These are phyloP conservation scores for Suillus plorans DNA, from an alignment of 768 basidiomycete species.

Conservation along the genomic window DNA sequence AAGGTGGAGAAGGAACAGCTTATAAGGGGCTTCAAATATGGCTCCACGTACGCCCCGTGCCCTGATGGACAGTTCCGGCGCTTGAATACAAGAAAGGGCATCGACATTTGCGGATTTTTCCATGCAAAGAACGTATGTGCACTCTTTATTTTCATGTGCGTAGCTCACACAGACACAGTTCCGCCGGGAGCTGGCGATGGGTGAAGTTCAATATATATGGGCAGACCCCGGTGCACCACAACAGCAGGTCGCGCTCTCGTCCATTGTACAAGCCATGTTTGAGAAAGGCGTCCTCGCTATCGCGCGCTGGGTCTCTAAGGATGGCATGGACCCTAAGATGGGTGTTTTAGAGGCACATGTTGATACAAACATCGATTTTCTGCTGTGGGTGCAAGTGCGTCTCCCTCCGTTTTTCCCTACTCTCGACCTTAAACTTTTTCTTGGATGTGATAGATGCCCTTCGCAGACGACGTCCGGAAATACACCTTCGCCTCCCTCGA, in stretches of 20 bases:
- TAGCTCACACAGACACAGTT: conserved; percentile 47
- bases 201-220: conserved; percentile 86
- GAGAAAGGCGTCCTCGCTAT: conserved; percentile 69
- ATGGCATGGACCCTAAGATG: conserved; percentile 81
- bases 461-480: conserved; percentile 90
- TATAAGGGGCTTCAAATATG: conserved; percentile 84
- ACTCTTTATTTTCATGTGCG: background rate
- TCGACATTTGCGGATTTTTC: conserved; percentile 89
- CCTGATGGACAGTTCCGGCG: conserved; percentile 81
- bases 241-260: conserved; percentile 84
- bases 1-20: conserved; percentile 79
- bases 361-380: conserved; percentile 70
- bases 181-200: conserved; percentile 78
- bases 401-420: background rate
- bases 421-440: background rate
- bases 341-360: conserved; percentile 67
- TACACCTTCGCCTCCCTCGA: conserved; percentile 85
- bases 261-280: conserved; percentile 81
- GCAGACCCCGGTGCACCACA: conserved; percentile 63
- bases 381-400: conserved; percentile 81
- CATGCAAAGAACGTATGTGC: conserved; percentile 55
- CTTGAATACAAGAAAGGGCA: conserved; percentile 75
- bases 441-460: conserved; percentile 70
- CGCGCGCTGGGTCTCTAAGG: conserved; percentile 75
- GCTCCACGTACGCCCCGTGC: conserved; percentile 82